Evolutionary conservation across 2,329 filamentous ascomycete species (phyloP), one percentile per base, ranked within the genome.

Genomic region (Penicillium sp.): DNA sequence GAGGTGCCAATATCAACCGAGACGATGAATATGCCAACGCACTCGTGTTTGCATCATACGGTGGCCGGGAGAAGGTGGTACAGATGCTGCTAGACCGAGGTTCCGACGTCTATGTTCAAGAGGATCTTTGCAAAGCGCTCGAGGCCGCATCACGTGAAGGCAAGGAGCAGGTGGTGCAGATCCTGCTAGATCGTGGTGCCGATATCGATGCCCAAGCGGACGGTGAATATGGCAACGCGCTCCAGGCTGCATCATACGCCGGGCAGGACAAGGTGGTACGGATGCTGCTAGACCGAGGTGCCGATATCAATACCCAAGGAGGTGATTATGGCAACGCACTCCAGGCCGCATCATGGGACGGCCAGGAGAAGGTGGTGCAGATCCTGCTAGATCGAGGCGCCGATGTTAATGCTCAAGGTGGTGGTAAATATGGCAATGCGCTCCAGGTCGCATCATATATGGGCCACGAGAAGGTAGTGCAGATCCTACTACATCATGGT

Each of bases 361-460:
- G 45, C 7, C 6, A 37, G 24, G 31, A 43, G 34, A 43, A 28
- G n/a, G 15, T 54, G 4, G 42, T 41, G 2, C 52, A 49, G 5
- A 43, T 37, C 19, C 29, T 54, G 5, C 24, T 54, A 9, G 38
- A 46, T 29, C 42, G 19, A 15, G 21, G 42, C 2, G 42, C 31
- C 6, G 21, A 49, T 8, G 3, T 34, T n/a, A 49, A 49, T 28
- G 33, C 41, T 2, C 33, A 31, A 17, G 26, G 34, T 22, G 29
- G 40, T 10, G 0, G 28, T 15, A 0, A 2, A n/a, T 32, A 2
- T 6, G 2, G 19, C 8, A 43, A 3, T 7, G 40, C 40, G 2
- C 52, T 53, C 10, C 45, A 45, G 17, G 48, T 35, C 3, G 52
- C 52, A 17, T 17, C 17, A 17, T 17, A 17, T 17, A 17, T 17